Base-by-base conservation (phyloP, 2,329 filamentous ascomycete species). In the Neonectria ditissima region DNA sequence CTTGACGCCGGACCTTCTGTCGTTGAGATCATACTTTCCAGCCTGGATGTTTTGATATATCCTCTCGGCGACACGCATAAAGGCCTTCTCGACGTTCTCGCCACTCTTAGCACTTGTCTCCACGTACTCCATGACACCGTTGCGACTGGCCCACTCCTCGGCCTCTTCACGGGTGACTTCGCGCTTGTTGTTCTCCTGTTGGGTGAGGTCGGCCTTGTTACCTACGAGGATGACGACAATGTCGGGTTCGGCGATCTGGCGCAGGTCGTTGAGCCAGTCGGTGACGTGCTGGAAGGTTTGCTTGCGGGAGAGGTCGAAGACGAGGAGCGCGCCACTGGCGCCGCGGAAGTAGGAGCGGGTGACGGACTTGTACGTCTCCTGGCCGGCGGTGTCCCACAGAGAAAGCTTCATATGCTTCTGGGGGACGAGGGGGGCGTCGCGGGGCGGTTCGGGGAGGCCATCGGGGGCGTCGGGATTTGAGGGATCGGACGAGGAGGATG, bases 31-130 rank as follows among this genome's bases (percentile, higher is more conserved):
- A 77, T 98, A 98, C 77, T 89, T 93, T 11, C 96, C 96, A 1
- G 93, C 93, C 82, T 97, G 93, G 66, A 99, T 97, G 75, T 98
- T 98, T 77, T 95, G 90, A 77, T 97, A 97, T 82, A 99, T 98
- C 78, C 94, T 86, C 83, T 97, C 94, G 20, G 96, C 94, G 14
- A 98, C 94, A 75, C 96, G 90, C 76, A 97, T 86, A 75, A 99
- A 99, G 2, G 96, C 96, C 70, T 90, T 87, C 79, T 99, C 96
- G 37, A 99, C 96, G 54, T 93, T 93, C 76, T 97, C 93, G 55
- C 96, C 96, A 66, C 91, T 97, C 84, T 98, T 99, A 53, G 96
- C 96, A 69, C 91, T 94, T 41, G 96, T 99, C 83, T 99, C 96
- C 66, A 98, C 93, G 77, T 98, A 98, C 76, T 94, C 89, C 75